A percentile compares a stretch with the other conserved stretches of the same genome.
Conservation (phyloP, 306 rosid species). For the Benincasa hispida region DNA sequence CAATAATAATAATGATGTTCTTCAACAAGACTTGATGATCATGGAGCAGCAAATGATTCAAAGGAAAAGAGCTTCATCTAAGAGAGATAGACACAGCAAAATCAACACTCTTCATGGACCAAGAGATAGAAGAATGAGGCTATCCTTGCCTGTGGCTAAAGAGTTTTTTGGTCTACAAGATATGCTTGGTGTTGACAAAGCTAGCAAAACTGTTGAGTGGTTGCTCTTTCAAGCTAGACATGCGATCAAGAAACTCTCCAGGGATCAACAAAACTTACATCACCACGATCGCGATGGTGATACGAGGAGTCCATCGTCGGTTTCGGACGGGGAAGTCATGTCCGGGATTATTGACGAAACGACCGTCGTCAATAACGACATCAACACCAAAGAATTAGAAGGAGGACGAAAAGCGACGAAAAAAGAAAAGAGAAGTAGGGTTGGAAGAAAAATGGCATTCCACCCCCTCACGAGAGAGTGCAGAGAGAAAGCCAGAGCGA, state of each 20-base stretch:
- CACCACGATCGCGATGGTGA: neutral
- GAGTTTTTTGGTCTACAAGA: slow-evolving; percentile 83
- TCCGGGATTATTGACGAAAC: slow-evolving; percentile 23
- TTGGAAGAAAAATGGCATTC: slow-evolving; percentile 18
- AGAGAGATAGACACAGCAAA: slow-evolving; percentile 89
- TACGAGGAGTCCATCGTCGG: slow-evolving; percentile 27
- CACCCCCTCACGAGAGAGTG: slow-evolving; percentile 24
- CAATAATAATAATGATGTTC: neutral
- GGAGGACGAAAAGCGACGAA: neutral
- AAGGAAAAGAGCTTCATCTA: slow-evolving; percentile 19
- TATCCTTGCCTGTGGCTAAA: slow-evolving; percentile 64
- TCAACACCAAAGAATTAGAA: neutral
- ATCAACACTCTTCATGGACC: slow-evolving; percentile 58
- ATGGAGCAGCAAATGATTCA: neutral
- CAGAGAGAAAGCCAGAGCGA: slow-evolving; percentile 64
- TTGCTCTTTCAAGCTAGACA: slow-evolving; percentile 38
- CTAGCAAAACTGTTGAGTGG: slow-evolving; percentile 93
- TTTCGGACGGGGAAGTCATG: slow-evolving; percentile 64
- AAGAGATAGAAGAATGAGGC: slow-evolving; percentile 80
- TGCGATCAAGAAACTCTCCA: slow-evolving; percentile 47
- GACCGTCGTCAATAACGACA: neutral
- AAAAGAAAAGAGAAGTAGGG: slow-evolving; percentile 11
- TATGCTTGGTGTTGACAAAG: slow-evolving; percentile 68
- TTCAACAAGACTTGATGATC: neutral
- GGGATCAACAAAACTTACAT: neutral